Base-by-base conservation (phyloP, 768 basidiomycete species). In the Macrolepiota dolichaula region DNA sequence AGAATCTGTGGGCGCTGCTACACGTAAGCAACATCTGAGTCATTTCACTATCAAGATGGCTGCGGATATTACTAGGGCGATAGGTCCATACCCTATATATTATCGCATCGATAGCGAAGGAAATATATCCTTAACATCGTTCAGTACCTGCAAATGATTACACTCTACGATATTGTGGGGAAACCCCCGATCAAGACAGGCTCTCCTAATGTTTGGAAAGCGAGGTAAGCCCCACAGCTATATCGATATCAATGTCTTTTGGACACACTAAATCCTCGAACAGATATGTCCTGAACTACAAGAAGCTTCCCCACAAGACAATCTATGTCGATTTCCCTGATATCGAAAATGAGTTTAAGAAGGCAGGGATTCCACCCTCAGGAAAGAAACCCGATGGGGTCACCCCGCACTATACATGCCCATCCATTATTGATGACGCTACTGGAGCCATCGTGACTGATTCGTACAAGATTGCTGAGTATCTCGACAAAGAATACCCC, bases 401-500 rank as follows among this genome's bases (percentile, higher is more conserved):
- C 24, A 17, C 29, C 17, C n/a, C 22, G 19, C 19, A 44, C 12
- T 64, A 64, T 35, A 66, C 62, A 3, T 38, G 44, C 6, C 65
- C 65, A 1, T 50, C 62, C 0, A 63, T 66, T 46, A 76, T 80
- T 57, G 66, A 73, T 47, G 79, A 81, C 57, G 71, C 74, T 22
- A 79, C 74, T 4, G 68, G 70, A 1, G 63, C 57, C 10, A 65
- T 71, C 59, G 24, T 81, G 37, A 35, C 78, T 0, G 80, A 83
- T 59, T 79, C 79, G 2, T 70, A 73, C 57, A 65, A 67, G 47
- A 81, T 82, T 56, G 79, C 74, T 0, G 58, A 71, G 10, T 80
- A 83, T 66, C 70, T 82, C 61, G 81, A 82, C 56, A 68, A 72
- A 2, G 66, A 69, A 3, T 82, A 78, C 68, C 76, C 78, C 0